Percentiles rank a stretch among this genome's conserved stretches.
Evolutionary conservation across 1,284 basidiomycete genomes (phyloP).

Genomic region (Ustilago hordei): DNA sequence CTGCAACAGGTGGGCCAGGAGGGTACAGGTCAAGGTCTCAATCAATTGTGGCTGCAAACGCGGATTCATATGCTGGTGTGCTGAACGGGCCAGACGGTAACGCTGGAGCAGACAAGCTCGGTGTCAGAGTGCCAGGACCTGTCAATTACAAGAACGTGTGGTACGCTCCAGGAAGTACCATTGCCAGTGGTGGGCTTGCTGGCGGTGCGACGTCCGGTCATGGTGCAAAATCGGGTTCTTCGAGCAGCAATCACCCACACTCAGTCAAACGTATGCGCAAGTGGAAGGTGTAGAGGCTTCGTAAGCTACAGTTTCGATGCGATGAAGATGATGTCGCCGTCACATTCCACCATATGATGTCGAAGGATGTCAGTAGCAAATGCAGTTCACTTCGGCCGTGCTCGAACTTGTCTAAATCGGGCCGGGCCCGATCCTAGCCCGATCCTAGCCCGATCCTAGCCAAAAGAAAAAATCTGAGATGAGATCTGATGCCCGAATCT

Average conservation of each 20-base stretch:
- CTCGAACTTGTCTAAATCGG: not conserved
- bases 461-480: not conserved
- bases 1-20: slow-evolving; percentile 14
- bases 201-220: slow-evolving; percentile 9
- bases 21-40: slow-evolving; percentile 30
- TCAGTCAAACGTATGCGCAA: slow-evolving; percentile 47
- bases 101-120: slow-evolving; percentile 23
- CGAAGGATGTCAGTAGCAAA: not conserved
- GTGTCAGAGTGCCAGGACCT: slow-evolving; percentile 39
- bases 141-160: slow-evolving; percentile 60
- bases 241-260: slow-evolving; percentile 24
- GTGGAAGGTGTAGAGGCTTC: slow-evolving; percentile 37
- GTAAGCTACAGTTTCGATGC: too few species aligned
- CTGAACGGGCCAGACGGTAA: not conserved
- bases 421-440: not conserved
- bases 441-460: not conserved
- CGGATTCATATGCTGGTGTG: slow-evolving; percentile 13
- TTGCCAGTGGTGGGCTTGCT: slow-evolving; percentile 39
- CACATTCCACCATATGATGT: not conserved
- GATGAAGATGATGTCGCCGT: not conserved
- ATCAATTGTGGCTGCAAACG: slow-evolving; percentile 19
- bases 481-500: not conserved
- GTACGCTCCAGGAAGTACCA: slow-evolving; percentile 52
- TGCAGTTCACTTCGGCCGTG: not conserved
- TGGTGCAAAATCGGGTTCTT: slow-evolving; percentile 1